Conservation (phyloP, 2,329 filamentous ascomycete genomes). For the Ophiostoma ulmi region DNA sequence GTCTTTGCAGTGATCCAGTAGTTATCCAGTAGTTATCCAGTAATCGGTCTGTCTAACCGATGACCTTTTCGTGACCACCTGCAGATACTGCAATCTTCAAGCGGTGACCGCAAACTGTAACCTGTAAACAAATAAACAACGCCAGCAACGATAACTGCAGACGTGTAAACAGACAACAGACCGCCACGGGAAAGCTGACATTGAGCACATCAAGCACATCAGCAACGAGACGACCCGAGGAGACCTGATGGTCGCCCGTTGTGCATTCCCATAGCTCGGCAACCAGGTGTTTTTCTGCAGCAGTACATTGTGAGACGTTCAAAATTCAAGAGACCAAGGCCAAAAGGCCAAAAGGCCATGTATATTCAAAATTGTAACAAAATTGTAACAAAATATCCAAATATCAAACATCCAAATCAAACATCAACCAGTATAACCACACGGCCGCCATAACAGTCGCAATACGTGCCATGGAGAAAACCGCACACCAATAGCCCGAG, state of each 20-base stretch:
- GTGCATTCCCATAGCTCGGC: not conserved
- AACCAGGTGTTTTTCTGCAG: not conserved
- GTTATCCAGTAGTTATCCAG: not conserved
- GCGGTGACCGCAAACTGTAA: not conserved
- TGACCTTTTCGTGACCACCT: not conserved
- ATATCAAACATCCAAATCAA: not conserved
- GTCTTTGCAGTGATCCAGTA: not conserved
- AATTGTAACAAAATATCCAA: not conserved
- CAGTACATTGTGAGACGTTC: not conserved
- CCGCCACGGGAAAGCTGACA: not conserved
- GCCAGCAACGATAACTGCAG: not conserved
- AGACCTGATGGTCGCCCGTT: not conserved
- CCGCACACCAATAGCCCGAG: not conserved
- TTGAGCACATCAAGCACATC: not conserved
- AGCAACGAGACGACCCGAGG: not conserved
- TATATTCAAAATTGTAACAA: not conserved
- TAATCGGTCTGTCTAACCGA: conserved; percentile 3
- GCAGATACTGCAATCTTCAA: not conserved
- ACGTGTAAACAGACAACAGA: not conserved
- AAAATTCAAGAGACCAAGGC: not conserved
- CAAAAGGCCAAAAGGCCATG: not conserved
- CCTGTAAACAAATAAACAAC: not conserved
- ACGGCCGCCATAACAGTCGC: not conserved
- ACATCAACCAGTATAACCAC: not conserved
- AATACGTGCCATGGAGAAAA: not conserved